Base-by-base conservation (phyloP, 441 rosid genomes). In the Cnidoscolus chayamansa region DNA sequence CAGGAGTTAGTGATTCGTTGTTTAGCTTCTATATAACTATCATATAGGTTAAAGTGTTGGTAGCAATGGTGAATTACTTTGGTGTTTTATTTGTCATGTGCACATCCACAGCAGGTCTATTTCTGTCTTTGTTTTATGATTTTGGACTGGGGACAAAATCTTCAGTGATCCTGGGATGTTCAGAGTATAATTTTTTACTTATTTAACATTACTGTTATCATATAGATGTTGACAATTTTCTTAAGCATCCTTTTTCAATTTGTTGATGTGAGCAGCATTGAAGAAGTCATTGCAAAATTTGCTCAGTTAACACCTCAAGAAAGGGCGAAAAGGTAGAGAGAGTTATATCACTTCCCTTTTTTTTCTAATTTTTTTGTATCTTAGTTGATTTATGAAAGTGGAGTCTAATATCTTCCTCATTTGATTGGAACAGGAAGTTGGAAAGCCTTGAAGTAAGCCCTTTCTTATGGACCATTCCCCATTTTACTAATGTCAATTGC, bases 391-490 rank as follows among this genome's bases (percentile, higher is more conserved):
- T 20, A 61, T 37, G 7, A 20, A 73, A 74, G 15, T 50, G 19
- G 48, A 70, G 56, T 51, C 62, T 16, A 64, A 72, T 19, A 40
- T 9, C 31, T 43, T 60, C 70, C 76, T 72, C 56, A 20, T 78
- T 78, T 74, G 50, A 25, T 76, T 83, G 81, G 77, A 62, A 76
- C 94, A 91, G 93, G 88, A 92, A 82, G 85, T 72, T 89, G 82
- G 98, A 92, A 75, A 85, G 87, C 76, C 94, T 90, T 74, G 97
- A 90, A 84, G 95, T 92, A 84, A 86, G 92, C 74, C 67, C 64
- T 59, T 71, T 76, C 72, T 64, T 72, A 53, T 67, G 73, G 40
- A 66, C 57, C 45, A 62, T 45, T 61, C 30, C 47, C 70, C 56
- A 68, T 64, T 25, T 25, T 19, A 43, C 9, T 63, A 3, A 40